These are phyloP conservation scores for Penicillium manginii DNA, from an alignment of 495 filamentous ascomycete species.

Conservation along the genomic window DNA sequence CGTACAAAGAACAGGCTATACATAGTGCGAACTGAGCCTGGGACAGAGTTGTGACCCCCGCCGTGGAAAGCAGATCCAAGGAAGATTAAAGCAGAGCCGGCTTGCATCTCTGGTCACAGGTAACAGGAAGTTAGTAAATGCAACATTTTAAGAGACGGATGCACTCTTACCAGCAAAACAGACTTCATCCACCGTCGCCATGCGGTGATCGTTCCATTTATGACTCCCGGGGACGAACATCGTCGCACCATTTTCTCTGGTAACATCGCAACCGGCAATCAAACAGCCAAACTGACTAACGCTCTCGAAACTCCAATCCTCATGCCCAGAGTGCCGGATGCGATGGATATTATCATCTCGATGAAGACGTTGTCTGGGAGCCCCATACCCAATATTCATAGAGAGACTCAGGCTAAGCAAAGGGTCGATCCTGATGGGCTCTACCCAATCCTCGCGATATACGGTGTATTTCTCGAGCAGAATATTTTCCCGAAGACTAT, in stretches of 20 bases:
- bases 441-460: neutral
- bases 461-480: neutral
- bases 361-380: conserved; percentile 2
- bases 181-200: neutral
- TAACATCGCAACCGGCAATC: conserved; percentile 1
- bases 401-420: conserved; percentile 4
- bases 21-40: neutral
- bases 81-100: conserved; percentile 1
- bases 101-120: neutral
- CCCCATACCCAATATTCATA: conserved; percentile 4
- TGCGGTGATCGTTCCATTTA: conserved; percentile 3
- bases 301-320: neutral
- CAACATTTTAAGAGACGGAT: neutral
- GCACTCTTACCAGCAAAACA: conserved; percentile 1
- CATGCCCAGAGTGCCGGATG: neutral
- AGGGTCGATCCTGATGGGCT: neutral
- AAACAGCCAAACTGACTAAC: conserved; percentile 4
- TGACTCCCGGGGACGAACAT: conserved; percentile 3
- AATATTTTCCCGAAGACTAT: conserved; percentile 3
- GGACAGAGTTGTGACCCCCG: neutral
- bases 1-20: conserved; percentile 1
- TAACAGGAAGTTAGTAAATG: too few relatives aligned
- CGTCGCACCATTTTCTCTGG: conserved; percentile 1
- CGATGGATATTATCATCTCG: conserved; percentile 3
- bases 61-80: conserved; percentile 3